Base-by-base conservation (phyloP, 805 yeast genomes). In the Crinitomyces ghanaensis region DNA sequence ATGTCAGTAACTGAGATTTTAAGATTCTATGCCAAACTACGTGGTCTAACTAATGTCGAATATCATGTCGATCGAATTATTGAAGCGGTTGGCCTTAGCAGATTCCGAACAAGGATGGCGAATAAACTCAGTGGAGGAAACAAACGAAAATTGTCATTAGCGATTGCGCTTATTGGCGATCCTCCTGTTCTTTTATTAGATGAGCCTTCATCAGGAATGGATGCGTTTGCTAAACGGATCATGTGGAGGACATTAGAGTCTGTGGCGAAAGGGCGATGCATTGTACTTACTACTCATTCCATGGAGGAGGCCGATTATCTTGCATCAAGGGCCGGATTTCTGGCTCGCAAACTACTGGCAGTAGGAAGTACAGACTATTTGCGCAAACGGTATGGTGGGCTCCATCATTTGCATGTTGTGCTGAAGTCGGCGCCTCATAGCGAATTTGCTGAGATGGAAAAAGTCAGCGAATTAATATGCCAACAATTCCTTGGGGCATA, bases 171-270 rank as follows among this genome's bases (percentile, higher is more conserved):
- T 12, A 53, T 56, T 43, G 60, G 57, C 3, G 51, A 56, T 25
- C 60, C 61, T n/a, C 39, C 49, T 9, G 57, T 57, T 8, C 36
- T 56, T 23, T 39, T 56, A 17, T 49, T 56, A n/a, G 61, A 56
- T 35, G 61, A 56, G 40, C 61, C 61, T 11, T 57, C 61, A 15
- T 44, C 53, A 28, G 61, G 61, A 16, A 56, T 56, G 61, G 61
- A 56, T 31, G 60, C 61, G 6, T 55, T 53, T 34, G 54, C 57
- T 15, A 57, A 57, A 38, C 50, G 62, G 12, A 48, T 56, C 31
- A 56, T 56, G 60, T 56, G 60, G 60, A 46, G 42, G 23, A 56
- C 59, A 7, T 38, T 56, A 17, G 46, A 55, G 13, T 35, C 42
- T 13, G 54, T 56, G 4, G 34, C 58, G 6, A 51, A 36, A 4